phyloP scores from a whole-genome alignment of 1,139 yeast genomes.

The Hyphopichia khmerensis region DNA sequence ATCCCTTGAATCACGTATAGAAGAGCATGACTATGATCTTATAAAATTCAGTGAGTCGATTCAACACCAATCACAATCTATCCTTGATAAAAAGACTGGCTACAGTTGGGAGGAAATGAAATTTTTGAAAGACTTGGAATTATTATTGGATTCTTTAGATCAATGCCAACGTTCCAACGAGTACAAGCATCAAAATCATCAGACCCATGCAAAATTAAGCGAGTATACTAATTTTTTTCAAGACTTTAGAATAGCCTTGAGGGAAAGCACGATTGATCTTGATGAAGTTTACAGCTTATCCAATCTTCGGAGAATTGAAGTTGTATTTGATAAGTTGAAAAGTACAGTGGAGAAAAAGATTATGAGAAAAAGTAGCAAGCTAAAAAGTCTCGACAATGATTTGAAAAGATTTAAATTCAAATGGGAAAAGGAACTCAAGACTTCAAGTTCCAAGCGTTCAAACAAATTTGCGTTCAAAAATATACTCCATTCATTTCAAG shows the following conservation, averaged over 20 bases:
- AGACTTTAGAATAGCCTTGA: not conserved
- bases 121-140: constrained; percentile 7
- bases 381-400: constrained; percentile 2
- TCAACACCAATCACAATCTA: constrained; percentile 5
- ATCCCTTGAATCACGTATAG: constrained; percentile 4
- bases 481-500: constrained; percentile 3
- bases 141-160: constrained; percentile 4
- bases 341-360: constrained; percentile 6
- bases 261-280: not conserved
- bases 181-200: not conserved
- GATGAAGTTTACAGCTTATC: constrained; percentile 4
- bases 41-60: constrained; percentile 8
- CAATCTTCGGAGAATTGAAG: constrained; percentile 3
- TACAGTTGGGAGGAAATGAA: constrained; percentile 2
- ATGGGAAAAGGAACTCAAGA: not conserved
- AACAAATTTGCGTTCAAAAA: constrained; percentile 1
- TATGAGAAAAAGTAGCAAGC: constrained; percentile 2
- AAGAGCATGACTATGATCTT: constrained; percentile 8
- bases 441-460: not conserved
- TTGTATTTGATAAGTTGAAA: constrained; percentile 8
- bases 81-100: constrained; percentile 1
- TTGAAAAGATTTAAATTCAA: constrained; percentile 3
- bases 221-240: constrained; percentile 4
- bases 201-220: constrained; percentile 2
- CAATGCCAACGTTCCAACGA: not conserved